These are phyloP conservation scores for Pharus latifolius DNA, from an alignment of 176 grass and related monocot species.

Conservation along the genomic window DNA sequence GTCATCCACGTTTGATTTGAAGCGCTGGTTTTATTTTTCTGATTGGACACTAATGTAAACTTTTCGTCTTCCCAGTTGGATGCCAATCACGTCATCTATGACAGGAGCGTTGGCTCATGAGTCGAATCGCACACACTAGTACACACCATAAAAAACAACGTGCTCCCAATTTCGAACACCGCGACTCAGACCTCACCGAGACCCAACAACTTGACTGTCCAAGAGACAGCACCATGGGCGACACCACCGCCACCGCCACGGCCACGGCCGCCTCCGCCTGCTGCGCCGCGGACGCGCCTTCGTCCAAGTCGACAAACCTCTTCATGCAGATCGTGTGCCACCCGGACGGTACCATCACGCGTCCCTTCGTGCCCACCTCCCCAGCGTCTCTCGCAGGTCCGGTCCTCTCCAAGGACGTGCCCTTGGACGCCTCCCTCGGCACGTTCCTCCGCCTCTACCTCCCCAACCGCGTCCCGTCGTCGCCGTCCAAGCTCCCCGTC, in stretches of 20 bases:
- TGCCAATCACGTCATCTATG: too few relatives aligned
- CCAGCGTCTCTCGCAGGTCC: background rate
- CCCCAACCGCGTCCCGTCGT: background rate
- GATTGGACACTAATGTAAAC: too few relatives aligned
- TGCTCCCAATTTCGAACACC: too few relatives aligned
- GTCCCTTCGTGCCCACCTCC: slow-evolving; percentile 35
- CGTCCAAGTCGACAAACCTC: slow-evolving; percentile 38
- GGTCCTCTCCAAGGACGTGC: slow-evolving; percentile 56
- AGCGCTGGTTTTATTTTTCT: too few relatives aligned
- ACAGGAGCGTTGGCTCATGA: too few relatives aligned
- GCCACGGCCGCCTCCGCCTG: background rate
- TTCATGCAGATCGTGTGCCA: slow-evolving; percentile 67
- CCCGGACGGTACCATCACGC: slow-evolving; percentile 56
- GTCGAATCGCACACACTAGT: too few relatives aligned
- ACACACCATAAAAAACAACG: too few relatives aligned
- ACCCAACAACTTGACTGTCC: too few relatives aligned
- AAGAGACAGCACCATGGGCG: slow-evolving; percentile 4
- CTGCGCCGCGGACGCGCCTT: background rate
- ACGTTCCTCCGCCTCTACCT: slow-evolving; percentile 67
- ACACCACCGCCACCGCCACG: background rate
- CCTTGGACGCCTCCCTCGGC: slow-evolving; percentile 35
- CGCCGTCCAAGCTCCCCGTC: slow-evolving; percentile 39
- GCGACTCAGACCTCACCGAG: too few relatives aligned
- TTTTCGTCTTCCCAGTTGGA: too few relatives aligned
- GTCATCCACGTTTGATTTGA: too few relatives aligned